Percentiles rank a stretch among this genome's conserved stretches.
Evolutionary conservation across 345 rosid genomes (phyloP).

Genomic region (Corymbia maculata): DNA sequence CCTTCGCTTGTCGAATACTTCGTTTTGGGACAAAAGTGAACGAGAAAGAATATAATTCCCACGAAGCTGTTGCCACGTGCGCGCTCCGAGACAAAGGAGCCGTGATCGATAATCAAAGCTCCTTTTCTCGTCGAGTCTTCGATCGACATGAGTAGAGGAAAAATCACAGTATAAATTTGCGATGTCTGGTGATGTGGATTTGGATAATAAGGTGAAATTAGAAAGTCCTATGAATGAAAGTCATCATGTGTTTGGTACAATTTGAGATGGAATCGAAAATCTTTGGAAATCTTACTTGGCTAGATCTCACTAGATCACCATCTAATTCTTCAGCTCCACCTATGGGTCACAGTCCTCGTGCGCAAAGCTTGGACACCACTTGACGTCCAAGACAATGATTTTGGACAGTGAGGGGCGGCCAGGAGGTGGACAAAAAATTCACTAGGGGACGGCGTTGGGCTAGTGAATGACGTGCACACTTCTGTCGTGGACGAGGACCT

Average conservation of each 20-base stretch:
- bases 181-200: no score
- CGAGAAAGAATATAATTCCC: not conserved
- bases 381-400: not conserved
- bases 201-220: not conserved
- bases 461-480: not conserved
- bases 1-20: not conserved
- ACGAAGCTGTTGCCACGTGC: not conserved
- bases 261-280: not conserved
- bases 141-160: not conserved
- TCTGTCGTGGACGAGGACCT: not conserved
- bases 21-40: not conserved
- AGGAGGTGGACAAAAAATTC: not conserved
- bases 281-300: not conserved
- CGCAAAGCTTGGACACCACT: accelerated
- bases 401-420: not conserved
- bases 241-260: not conserved
- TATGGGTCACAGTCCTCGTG: not conserved
- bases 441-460: not conserved
- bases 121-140: not conserved
- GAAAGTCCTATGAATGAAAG: not conserved
- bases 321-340: no score
- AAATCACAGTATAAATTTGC: no score
- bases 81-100: not conserved
- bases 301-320: not conserved
- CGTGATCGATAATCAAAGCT: not conserved